Evolutionary conservation across 2,329 filamentous ascomycete species (phyloP), one percentile per base, ranked within the genome.

Genomic region (Claviceps purpurea): DNA sequence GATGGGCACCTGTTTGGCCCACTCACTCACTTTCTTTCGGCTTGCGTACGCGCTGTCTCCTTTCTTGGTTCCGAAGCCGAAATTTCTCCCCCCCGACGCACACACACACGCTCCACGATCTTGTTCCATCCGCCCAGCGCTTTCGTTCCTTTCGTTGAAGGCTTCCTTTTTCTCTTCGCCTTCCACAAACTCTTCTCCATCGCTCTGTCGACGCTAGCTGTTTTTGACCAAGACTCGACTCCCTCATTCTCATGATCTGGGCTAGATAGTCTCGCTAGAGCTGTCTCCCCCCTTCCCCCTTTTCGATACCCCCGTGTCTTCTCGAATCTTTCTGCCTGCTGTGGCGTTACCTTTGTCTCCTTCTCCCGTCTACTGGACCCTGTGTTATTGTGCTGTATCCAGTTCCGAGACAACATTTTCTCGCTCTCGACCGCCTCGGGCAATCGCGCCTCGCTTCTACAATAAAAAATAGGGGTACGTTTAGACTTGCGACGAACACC

Each of bases 21-120:
- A 49, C 55, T 40, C 47, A 16, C 49, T 30, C 45, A 49, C 50
- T 49, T 50, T 47, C 26, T 56, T 56, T 50, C 51, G 52, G 50
- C 52, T 52, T 44, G 18, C 54, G 43, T 6, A 45, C 38, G 13
- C 48, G 13, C 53, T 51, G 47, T 56, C 53, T 52, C 56, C 56
- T 57, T 57, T 56, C 56, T 41, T 53, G 20, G 53, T 52, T 52
- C 53, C 50, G 52, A 55, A 55, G 41, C 54, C 54, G 57, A 58
- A 58, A 57, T 57, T 57, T 56, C 57, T 50, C 50, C 45, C 51
- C 51, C 55, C 50, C 22, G 53, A 50, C 50, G n/a, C 22, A 40
- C 34, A 48, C 47, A 16, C 53, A 47, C 55, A 14, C 52, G 39
- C 51, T 52, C 55, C 54, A 52, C 55, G 54, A 53, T 54, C 52